phyloP scores from a whole-genome alignment of 2,329 filamentous ascomycete species.

The Aspergillus oerlinghausenensis region DNA sequence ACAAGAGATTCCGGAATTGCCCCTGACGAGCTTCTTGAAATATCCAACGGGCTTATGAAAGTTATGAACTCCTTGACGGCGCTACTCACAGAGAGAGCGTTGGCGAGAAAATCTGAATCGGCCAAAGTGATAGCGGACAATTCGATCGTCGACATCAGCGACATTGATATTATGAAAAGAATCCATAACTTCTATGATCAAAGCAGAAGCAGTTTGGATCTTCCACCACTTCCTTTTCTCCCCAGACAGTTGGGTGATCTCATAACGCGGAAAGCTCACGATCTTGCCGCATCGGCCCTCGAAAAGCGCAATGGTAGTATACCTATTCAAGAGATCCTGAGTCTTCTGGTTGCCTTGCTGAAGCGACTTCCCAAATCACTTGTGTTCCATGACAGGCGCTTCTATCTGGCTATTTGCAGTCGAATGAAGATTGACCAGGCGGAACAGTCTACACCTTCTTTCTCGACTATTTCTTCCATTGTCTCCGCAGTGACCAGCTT shows the following conservation, averaged over 20 bases:
- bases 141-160: constrained; percentile 12
- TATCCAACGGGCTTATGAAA: constrained; percentile 24
- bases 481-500: constrained; percentile 47
- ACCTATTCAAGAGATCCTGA: constrained; percentile 55
- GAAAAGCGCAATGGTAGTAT: constrained; percentile 22
- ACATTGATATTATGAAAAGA: constrained; percentile 51
- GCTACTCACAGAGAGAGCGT: constrained; percentile 44
- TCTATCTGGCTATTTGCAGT: constrained; percentile 32
- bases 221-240: constrained; percentile 56
- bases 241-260: constrained; percentile 55
- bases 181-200: constrained; percentile 65
- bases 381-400: constrained; percentile 28
- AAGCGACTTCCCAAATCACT: constrained; percentile 37
- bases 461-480: constrained; percentile 34
- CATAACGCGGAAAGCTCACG: constrained; percentile 57
- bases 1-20: constrained; percentile 9
- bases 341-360: constrained; percentile 52
- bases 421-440: constrained; percentile 19
- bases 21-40: constrained; percentile 14
- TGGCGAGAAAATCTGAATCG: constrained; percentile 46
- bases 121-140: constrained; percentile 16
- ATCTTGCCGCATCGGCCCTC: constrained; percentile 31
- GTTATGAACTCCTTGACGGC: constrained; percentile 27
- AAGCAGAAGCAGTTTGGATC: constrained; percentile 66
- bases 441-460: constrained; percentile 27